phyloP scores from a whole-genome alignment of 306 rosid genomes.

The Fragaria ananassa region DNA sequence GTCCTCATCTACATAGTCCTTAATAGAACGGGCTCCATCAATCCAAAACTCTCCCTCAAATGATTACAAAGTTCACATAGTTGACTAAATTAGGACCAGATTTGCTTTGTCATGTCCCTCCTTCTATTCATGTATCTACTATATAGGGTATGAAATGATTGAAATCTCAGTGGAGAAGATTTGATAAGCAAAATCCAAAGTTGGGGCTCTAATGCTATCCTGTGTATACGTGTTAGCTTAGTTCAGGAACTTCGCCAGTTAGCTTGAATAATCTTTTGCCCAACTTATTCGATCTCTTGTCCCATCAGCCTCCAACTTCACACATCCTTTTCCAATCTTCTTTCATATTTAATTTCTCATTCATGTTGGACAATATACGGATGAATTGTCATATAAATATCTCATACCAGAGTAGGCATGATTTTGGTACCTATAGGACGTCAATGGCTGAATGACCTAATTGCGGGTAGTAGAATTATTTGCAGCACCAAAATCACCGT shows the following conservation, averaged over 20 bases:
- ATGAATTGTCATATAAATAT: not conserved
- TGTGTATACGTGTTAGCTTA: not conserved
- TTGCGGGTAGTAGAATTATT: no score
- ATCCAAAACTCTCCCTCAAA: not conserved
- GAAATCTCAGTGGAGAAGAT: not conserved
- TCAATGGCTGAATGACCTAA: not conserved
- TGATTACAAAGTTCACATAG: not conserved
- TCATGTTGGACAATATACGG: not conserved
- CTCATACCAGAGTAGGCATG: not conserved
- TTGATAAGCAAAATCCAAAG: not conserved
- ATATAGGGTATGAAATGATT: no score
- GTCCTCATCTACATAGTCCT: no score
- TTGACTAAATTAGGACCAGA: not conserved
- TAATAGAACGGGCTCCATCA: no score
- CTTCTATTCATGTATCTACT: not conserved
- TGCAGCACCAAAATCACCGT: no score
- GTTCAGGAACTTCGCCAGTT: not conserved
- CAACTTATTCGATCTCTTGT: not conserved
- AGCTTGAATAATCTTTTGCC: not conserved
- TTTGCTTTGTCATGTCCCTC: not conserved
- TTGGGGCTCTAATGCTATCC: not conserved
- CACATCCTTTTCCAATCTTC: not conserved
- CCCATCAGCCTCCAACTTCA: not conserved
- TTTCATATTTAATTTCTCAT: not conserved
- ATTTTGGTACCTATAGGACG: not conserved